A percentile compares a stretch with the other conserved stretches of the same genome.
These are phyloP conservation scores for Huntiella omanensis DNA, from an alignment of 2,329 filamentous ascomycete genomes.

Conservation along the genomic window DNA sequence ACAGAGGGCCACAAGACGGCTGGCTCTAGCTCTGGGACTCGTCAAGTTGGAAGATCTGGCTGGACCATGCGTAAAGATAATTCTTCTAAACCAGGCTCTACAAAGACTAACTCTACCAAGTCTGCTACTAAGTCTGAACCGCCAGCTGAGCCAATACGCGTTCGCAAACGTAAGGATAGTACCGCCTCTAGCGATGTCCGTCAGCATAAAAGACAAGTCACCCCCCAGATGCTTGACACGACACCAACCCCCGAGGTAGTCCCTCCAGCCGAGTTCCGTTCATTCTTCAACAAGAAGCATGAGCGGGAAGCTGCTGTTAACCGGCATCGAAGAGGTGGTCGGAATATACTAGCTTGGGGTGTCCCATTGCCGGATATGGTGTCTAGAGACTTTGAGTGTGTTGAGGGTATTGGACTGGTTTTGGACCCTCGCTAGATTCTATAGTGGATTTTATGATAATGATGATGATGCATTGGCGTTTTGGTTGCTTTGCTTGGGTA, in stretches of 20 bases:
- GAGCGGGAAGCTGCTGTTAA: constrained; percentile 65
- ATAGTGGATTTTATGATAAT: no score
- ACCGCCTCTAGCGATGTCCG: neutral
- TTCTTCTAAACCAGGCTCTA: no score
- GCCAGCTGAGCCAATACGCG: neutral
- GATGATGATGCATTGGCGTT: no score
- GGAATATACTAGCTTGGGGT: constrained; percentile 64
- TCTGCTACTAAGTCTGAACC: no score
- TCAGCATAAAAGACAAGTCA: constrained; percentile 9
- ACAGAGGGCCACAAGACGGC: no score
- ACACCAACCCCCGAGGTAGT: constrained; percentile 14
- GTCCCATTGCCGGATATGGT: constrained; percentile 55
- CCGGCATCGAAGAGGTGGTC: constrained; percentile 46
- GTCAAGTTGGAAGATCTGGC: no score
- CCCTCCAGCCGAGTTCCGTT: constrained; percentile 49
- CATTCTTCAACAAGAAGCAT: constrained; percentile 68
- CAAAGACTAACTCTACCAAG: no score
- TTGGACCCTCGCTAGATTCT: no score
- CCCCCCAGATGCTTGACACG: constrained; percentile 7
- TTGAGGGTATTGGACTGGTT: no score
- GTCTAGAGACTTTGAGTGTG: constrained; percentile 46
- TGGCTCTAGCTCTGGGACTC: no score
- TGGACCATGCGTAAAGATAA: no score
- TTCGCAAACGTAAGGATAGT: neutral
- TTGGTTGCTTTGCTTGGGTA: no score